Evolutionary conservation across 2,329 filamentous ascomycete genomes (phyloP), one percentile per base, ranked within the genome.

Genomic region (Botryotinia globosa): DNA sequence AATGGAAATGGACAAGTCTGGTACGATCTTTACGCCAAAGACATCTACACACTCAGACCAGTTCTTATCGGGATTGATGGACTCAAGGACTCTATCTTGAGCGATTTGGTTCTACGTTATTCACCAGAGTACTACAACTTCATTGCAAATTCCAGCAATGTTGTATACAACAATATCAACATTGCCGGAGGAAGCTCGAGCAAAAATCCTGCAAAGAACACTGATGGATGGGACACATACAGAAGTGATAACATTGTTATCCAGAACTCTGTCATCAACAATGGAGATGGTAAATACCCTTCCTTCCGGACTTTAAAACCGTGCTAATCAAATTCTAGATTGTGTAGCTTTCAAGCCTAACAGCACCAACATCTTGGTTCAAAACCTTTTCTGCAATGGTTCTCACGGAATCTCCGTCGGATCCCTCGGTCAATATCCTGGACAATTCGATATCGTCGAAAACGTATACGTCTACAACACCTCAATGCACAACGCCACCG

Each of bases 331-430:
- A 22, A 22, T 45, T 58, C 25, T 70, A 73, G 87, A 93, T 79
- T 93, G 91, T 74, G 89, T 93, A 20, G 90, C 89, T 0, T 92
- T 93, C 85, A 93, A 93, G 81, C 90, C 90, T 29, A 93, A 92
- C 80, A 89, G 86, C 77, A 92, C 89, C 61, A 86, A 91, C 75
- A 87, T 92, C 12, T 80, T 92, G 6, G 86, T 92, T 8, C 90
- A 92, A 79, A 89, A 90, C 74, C 82, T 93, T 6, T 82, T 84
- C 73, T 93, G 91, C 81, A 90, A 90, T 77, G 90, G 90, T 48
- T 91, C 89, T 4, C 91, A 93, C 77, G 91, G 91, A 56, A 92
- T 93, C 76, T 90, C 87, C 16, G 89, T 92, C n/a, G 91, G 91
- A 12, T 91, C 89, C 0, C 83, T 93, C 0, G 91, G 91, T 34